phyloP scores from a whole-genome alignment of 345 rosid genomes.

The Brassica cretica region DNA sequence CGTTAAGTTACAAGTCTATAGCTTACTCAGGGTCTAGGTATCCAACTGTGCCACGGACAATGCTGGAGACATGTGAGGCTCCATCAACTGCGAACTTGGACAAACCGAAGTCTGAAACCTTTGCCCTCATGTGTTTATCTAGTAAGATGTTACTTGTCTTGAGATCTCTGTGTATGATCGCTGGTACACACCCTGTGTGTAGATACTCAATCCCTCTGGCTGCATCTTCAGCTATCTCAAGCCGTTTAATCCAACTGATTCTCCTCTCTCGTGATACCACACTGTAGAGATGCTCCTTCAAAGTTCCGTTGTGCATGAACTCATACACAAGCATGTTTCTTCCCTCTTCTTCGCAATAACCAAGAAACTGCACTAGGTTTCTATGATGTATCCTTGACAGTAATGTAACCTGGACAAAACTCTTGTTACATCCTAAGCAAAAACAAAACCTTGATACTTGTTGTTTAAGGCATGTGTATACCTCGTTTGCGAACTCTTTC shows the following conservation, averaged over 20 bases:
- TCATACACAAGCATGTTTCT: slow-evolving; percentile 87
- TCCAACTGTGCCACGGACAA: slow-evolving; percentile 99
- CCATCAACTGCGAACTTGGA: slow-evolving; percentile 89
- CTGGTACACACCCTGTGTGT: slow-evolving; percentile 95
- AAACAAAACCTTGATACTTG: neutral
- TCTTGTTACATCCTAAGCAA: neutral
- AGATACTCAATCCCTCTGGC: slow-evolving; percentile 98
- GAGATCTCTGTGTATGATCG: slow-evolving; percentile 91
- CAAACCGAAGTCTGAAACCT: slow-evolving; percentile 96
- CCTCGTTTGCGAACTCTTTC: slow-evolving; percentile 96
- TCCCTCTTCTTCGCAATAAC: slow-evolving; percentile 95
- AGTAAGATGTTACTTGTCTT: slow-evolving; percentile 96
- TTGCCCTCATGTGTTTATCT: slow-evolving; percentile 81
- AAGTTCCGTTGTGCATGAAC: slow-evolving; percentile 97
- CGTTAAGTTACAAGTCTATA: neutral
- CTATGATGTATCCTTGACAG: slow-evolving; percentile 99
- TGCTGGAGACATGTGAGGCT: slow-evolving; percentile 92
- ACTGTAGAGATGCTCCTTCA: slow-evolving; percentile 86
- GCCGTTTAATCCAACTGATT: slow-evolving; percentile 89
- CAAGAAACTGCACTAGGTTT: slow-evolving; percentile 94
- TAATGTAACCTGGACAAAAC: slow-evolving; percentile 66
- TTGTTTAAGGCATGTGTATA: slow-evolving; percentile 23
- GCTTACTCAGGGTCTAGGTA: slow-evolving; percentile 98
- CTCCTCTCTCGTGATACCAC: slow-evolving; percentile 57
- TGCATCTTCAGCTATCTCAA: slow-evolving; percentile 95